Evolutionary conservation across 2,329 filamentous ascomycete genomes (phyloP), one percentile per base, ranked within the genome.

Genomic region (Aureobasidium zeae): DNA sequence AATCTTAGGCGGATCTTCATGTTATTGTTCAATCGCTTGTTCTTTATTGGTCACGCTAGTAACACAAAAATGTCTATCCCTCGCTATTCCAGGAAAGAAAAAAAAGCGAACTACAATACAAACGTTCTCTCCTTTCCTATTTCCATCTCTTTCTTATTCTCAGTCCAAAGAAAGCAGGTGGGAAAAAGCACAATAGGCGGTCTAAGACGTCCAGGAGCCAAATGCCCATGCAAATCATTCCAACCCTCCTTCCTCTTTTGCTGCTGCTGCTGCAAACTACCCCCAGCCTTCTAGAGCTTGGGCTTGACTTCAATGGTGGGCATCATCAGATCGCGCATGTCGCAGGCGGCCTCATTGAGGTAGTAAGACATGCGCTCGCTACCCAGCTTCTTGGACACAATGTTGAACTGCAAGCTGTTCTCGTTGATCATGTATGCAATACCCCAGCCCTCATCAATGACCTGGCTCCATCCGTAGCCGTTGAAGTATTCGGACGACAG

Each of bases 361-460:
- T 86, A 98, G 73, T 89, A 85, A 66, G 85, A 91, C 89, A 98
- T 94, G 54, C 84, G 81, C 57, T 91, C 80, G 59, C 83, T 86
- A 32, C 89, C 91, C 37, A 95, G 71, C 46, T 83, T 80, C 75
- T 96, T 98, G 62, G 84, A 91, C 52, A 94, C 88, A 53, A 98
- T 79, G 68, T 98, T 98, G 72, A 98, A 96, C 76, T 96, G 91
- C 51, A 98, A 75, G 64, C 86, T 94, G 66, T 95, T 94, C 73
- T 96, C 89, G 62, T 98, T 98, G 64, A 98, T 96, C 91, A 98
- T 98, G 64, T 98, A 98, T 28, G 91, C 91, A 60, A 98, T 94
- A 30, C 91, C 91, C 67, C 91, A 98, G 21, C 91, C 91, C 48
- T 83, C 85, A 58, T 96, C 88, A 44, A 96, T 83, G 41, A 98